Evolutionary conservation across 345 rosid genomes (phyloP).

Genomic region (Turnera subulata): DNA sequence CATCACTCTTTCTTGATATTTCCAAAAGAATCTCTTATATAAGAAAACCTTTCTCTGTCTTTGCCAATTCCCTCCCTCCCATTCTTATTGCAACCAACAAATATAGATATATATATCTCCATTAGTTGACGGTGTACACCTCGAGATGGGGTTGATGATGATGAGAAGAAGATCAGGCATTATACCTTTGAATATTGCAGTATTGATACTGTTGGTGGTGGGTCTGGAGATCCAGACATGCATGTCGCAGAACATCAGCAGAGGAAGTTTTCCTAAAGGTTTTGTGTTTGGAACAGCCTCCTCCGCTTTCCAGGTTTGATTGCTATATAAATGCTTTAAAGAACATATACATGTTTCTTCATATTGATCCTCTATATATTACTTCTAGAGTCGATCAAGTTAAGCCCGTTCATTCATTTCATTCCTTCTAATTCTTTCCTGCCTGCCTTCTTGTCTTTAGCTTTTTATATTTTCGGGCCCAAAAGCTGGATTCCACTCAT

Average conservation of each 20-base stretch:
- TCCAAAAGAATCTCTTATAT: neutral
- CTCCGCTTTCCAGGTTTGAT: constrained; percentile 60
- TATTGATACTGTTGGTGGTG: neutral
- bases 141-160: neutral
- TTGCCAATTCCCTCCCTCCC: neutral
- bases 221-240: constrained; percentile 6
- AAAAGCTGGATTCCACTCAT: no score
- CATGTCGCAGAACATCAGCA: constrained; percentile 18
- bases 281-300: constrained; percentile 74
- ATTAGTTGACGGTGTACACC: neutral
- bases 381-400: no score
- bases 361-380: no score
- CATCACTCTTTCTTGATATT: neutral
- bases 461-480: no score
- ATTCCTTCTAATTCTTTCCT: no score
- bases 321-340: no score
- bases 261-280: constrained; percentile 52
- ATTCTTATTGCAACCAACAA: neutral
- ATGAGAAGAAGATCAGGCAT: no score
- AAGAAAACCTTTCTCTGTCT: neutral
- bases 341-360: no score
- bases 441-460: no score
- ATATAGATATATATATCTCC: no score
- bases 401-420: no score
- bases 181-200: neutral